These are phyloP conservation scores for Gloeostereum incarnatum DNA, from an alignment of 768 basidiomycete genomes.

Conservation along the genomic window DNA sequence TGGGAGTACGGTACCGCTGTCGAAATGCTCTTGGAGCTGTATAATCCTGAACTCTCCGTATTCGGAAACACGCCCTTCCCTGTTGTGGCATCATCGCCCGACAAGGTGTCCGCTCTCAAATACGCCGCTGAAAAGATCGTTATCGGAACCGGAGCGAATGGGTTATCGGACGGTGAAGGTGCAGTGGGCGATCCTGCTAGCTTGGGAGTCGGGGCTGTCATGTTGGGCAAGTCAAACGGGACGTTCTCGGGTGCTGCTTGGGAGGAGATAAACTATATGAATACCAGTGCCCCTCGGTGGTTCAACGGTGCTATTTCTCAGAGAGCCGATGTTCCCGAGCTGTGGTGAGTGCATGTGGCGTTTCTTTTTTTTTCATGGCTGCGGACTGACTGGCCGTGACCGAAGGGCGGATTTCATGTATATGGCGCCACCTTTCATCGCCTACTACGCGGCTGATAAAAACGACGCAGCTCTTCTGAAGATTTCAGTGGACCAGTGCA, in stretches of 20 bases:
- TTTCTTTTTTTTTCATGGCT: not conserved
- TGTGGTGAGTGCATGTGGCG: constrained; percentile 24
- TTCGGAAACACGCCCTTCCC: constrained; percentile 27
- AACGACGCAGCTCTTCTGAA: constrained; percentile 24
- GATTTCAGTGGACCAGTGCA: constrained; percentile 26
- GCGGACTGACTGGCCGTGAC: not conserved
- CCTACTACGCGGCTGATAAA: constrained; percentile 31
- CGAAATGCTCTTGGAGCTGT: constrained; percentile 33
- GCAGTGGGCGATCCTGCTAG: constrained; percentile 37
- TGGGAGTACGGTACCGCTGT: constrained; percentile 39
- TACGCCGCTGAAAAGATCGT: constrained; percentile 28
- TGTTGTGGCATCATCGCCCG: constrained; percentile 12
- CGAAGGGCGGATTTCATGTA: constrained; percentile 42
- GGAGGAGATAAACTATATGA: constrained; percentile 20
- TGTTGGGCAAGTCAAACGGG: constrained; percentile 26
- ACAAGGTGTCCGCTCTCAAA: constrained; percentile 18
- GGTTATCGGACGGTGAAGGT: constrained; percentile 26
- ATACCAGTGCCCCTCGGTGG: constrained; percentile 24
- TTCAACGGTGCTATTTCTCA: constrained; percentile 39
- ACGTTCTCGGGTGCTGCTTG: constrained; percentile 22
- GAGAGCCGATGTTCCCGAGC: constrained; percentile 23
- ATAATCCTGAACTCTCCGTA: constrained; percentile 27
- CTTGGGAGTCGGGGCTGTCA: constrained; percentile 31
- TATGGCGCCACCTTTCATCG: constrained; percentile 42
- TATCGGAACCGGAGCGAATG: constrained; percentile 22